Base-by-base conservation (phyloP, 176 grass and related monocot species). In the Raddia guianensis region DNA sequence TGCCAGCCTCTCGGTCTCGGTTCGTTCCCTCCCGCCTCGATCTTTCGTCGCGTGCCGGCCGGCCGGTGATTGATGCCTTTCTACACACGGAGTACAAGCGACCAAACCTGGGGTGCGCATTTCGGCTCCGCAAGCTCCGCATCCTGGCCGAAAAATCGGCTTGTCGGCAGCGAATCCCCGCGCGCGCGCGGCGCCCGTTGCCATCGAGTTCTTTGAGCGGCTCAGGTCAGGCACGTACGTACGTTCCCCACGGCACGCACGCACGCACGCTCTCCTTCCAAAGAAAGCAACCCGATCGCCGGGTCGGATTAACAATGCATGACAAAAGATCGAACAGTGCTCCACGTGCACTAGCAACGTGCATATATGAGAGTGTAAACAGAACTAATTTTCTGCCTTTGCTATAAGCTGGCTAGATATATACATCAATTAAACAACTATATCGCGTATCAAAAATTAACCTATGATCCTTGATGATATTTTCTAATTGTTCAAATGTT, bases 111-210 rank as follows among this genome's bases (percentile, higher is more conserved):
- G n/a, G 46, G 63, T 45, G 59, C 33, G 33, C 18, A 78, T 12
- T 73, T 49, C 68, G 35, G 68, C 52, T 7, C 67, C 12, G 56
- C 42, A 34, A 66, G 15, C 48, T 14, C 9, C 57, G 20, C 40
- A 47, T 80, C 47, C 9, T 35, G 54, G 70, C 16, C 47, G 54
- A 63, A 81, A 60, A 85, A 81, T 44, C 70, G 77, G 87, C 87
- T 21, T 50, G 82, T 89, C 87, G 71, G 87, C 87, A 80, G 19
- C 75, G 52, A 68, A 63, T 80, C 70, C 71, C 11, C 27, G 27
- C 27, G 27, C 27, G 27, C 27, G 27, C 27, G 27, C 3, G 11
- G 11, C 63, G 46, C 73, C 49, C 12, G 18, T n/a, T 76, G 42
- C 55, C 43, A 32, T 56, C 64, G 55, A 40, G 27, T 71, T 77